A percentile compares a stretch with the other conserved stretches of the same genome.
Conservation (phyloP, 768 basidiomycete genomes). For the Cyclocybe cylindracea region DNA sequence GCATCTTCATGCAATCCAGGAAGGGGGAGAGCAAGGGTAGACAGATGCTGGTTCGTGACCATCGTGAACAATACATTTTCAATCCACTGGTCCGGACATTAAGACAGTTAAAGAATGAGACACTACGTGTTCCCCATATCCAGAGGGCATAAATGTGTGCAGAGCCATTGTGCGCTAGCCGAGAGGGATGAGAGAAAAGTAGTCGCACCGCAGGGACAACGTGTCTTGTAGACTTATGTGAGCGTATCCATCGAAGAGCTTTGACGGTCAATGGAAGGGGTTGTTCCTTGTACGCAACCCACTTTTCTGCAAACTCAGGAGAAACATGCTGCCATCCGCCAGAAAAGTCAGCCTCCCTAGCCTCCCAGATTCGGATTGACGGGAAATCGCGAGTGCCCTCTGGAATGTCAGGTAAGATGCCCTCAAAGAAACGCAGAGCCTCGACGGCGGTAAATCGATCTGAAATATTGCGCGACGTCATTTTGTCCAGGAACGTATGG, state of each 20-base stretch:
- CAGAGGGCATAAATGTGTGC: too few species aligned
- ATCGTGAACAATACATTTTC: too few species aligned
- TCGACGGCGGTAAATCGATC: constrained; percentile 25
- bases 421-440: constrained; percentile 26
- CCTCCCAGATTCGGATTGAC: background rate
- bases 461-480: constrained; percentile 22
- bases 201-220: too few species aligned
- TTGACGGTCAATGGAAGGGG: constrained; percentile 5
- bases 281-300: constrained; percentile 16
- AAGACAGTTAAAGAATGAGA: too few species aligned
- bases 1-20: too few species aligned
- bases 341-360: background rate
- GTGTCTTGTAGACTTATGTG: too few species aligned
- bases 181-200: too few species aligned
- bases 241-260: background rate
- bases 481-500: constrained; percentile 24
- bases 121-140: too few species aligned
- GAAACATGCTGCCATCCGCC: constrained; percentile 18
- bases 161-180: too few species aligned
- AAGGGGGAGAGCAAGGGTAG: too few species aligned
- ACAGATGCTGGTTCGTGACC: too few species aligned
- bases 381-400: background rate
- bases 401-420: background rate
- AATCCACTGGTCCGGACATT: too few species aligned
- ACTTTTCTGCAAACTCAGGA: constrained; percentile 10